Percentiles rank a stretch among this genome's conserved stretches.
Evolutionary conservation across 345 rosid genomes (phyloP).

Genomic region (Populus davidiana): DNA sequence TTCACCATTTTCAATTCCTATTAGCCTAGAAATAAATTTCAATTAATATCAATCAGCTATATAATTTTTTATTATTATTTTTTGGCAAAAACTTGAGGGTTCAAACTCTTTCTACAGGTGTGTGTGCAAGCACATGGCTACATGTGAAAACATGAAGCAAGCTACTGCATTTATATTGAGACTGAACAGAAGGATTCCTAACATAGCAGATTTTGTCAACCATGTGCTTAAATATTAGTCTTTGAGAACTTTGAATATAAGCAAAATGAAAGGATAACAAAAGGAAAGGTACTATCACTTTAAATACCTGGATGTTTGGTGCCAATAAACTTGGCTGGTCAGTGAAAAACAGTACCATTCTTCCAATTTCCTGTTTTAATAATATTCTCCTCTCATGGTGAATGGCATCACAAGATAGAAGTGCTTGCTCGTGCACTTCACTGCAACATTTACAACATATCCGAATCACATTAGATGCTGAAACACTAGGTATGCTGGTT

Average conservation of each 20-base stretch:
- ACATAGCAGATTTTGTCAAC: not conserved
- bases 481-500: not conserved
- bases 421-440: slow-evolving; percentile 95
- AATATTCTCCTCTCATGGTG: slow-evolving; percentile 92
- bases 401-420: slow-evolving; percentile 67
- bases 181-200: not conserved
- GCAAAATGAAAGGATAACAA: not conserved
- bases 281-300: not conserved
- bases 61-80: not conserved
- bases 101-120: too few species aligned
- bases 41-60: not conserved
- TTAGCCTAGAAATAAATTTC: not conserved
- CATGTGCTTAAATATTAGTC: not conserved
- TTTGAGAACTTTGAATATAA: not conserved
- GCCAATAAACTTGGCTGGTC: slow-evolving; percentile 99
- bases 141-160: too few species aligned
- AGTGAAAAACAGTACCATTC: slow-evolving; percentile 95
- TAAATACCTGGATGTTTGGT: slow-evolving; percentile 85
- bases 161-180: not conserved
- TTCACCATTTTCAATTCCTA: not conserved
- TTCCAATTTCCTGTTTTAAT: slow-evolving; percentile 92
- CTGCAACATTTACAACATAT: slow-evolving; percentile 47
- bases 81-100: too few species aligned
- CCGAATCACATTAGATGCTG: slow-evolving; percentile 5
- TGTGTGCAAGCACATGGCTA: too few species aligned